Evolutionary conservation across 805 yeast species (phyloP).

Genomic region (Candida ovalis): DNA sequence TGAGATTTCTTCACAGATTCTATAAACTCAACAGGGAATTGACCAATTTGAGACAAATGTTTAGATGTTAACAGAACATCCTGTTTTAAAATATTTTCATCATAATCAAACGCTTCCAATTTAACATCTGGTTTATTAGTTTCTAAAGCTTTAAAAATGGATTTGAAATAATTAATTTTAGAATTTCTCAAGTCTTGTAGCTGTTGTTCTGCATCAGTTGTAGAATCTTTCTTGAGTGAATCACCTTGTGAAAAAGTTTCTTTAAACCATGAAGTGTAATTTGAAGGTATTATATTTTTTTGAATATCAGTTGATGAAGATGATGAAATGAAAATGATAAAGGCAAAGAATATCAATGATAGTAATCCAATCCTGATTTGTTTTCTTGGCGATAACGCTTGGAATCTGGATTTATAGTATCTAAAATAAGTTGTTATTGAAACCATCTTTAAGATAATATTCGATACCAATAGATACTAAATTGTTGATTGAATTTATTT

Average conservation of each 20-base stretch:
- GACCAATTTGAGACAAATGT: constrained; percentile 10
- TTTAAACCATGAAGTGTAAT: constrained; percentile 23
- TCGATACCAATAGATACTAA: too few species aligned
- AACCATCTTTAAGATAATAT: constrained; percentile 9
- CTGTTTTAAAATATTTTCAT: constrained; percentile 4
- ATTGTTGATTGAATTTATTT: not conserved
- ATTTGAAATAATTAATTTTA: constrained; percentile 19
- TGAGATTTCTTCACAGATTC: constrained; percentile 35
- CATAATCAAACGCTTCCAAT: constrained; percentile 18
- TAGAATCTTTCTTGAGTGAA: not conserved
- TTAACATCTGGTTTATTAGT: constrained; percentile 15
- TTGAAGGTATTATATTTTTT: constrained; percentile 19
- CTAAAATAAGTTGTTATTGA: constrained; percentile 13
- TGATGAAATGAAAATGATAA: constrained; percentile 9
- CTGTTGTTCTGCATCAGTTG: constrained; percentile 8
- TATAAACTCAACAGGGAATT: constrained; percentile 18
- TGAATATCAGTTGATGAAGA: constrained; percentile 13
- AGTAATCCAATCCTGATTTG: constrained; percentile 9
- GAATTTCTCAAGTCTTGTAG: constrained; percentile 9
- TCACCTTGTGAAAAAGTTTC: constrained; percentile 2
- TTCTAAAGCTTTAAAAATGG: constrained; percentile 21
- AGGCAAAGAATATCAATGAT: constrained; percentile 3
- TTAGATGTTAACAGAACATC: constrained; percentile 6
- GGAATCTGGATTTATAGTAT: constrained; percentile 16
- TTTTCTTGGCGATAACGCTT: constrained; percentile 11